These are phyloP conservation scores for Talaromyces sp. DNA, from an alignment of 2,329 filamentous ascomycete species.

Conservation along the genomic window DNA sequence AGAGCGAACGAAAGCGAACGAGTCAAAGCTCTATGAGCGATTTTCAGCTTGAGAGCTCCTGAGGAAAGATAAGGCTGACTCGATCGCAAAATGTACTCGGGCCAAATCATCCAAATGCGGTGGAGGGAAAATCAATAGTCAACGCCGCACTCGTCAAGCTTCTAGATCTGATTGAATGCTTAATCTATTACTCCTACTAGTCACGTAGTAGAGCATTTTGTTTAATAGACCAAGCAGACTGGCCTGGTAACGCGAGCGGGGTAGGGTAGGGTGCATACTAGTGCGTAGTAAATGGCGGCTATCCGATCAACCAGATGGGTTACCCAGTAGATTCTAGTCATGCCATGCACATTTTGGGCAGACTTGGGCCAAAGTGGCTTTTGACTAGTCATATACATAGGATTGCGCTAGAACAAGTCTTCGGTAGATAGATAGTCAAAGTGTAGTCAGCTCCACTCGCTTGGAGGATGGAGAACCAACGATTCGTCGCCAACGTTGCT, in stretches of 20 bases:
- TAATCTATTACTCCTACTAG: neutral
- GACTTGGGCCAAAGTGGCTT: neutral
- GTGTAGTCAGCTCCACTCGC: neutral
- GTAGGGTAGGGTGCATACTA: slow-evolving; percentile 1
- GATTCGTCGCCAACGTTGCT: neutral
- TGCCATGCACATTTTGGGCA: neutral
- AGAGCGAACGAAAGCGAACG: slow-evolving; percentile 1
- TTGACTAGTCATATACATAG: neutral
- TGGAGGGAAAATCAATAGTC: slow-evolving; percentile 6
- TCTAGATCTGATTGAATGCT: slow-evolving; percentile 6
- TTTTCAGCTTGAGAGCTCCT: neutral
- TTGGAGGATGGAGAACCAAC: neutral
- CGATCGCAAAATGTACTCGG: neutral
- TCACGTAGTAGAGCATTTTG: no score
- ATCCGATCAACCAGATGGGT: slow-evolving; percentile 5
- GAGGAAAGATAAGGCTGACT: neutral
- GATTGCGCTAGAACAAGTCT: neutral
- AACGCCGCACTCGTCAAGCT: neutral
- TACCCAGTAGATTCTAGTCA: neutral
- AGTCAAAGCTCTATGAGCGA: neutral
- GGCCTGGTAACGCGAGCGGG: slow-evolving; percentile 1
- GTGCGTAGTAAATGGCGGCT: slow-evolving; percentile 2
- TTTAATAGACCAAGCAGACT: neutral
- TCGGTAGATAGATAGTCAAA: neutral
- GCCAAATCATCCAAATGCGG: neutral